These are phyloP conservation scores for Collybiopsis luxurians DNA, from an alignment of 768 basidiomycete species.

Conservation along the genomic window DNA sequence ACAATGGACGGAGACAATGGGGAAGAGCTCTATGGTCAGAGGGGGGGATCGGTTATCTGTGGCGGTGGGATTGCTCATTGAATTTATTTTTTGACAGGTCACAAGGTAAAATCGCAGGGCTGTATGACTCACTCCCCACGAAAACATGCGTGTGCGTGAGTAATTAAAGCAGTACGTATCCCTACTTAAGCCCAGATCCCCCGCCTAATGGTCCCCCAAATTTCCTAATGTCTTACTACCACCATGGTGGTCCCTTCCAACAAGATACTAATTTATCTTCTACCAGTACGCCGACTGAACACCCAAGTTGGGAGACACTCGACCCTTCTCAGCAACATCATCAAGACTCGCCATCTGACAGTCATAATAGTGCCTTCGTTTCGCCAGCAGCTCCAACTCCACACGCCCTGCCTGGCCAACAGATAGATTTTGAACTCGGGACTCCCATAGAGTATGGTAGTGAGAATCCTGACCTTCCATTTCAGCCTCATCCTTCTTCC, in stretches of 20 bases:
- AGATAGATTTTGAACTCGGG: not conserved
- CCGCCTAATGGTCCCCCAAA: not conserved
- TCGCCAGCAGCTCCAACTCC: not conserved
- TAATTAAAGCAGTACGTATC: too few species aligned
- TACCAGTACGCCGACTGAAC: not conserved
- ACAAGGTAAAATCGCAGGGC: too few species aligned
- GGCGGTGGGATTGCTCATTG: too few species aligned
- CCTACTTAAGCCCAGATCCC: too few species aligned
- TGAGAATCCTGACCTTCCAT: not conserved
- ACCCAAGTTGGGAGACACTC: not conserved
- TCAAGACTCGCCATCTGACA: not conserved
- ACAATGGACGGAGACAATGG: too few species aligned
- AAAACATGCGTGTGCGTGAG: too few species aligned
- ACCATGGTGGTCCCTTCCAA: constrained; percentile 1
- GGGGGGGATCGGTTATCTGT: too few species aligned
- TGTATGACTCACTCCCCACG: too few species aligned
- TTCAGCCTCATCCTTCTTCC: not conserved
- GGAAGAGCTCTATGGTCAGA: too few species aligned
- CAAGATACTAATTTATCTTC: not conserved
- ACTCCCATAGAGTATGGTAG: not conserved
- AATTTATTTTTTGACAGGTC: too few species aligned
- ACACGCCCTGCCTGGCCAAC: not conserved
- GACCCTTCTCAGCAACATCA: not conserved
- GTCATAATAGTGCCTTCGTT: not conserved
- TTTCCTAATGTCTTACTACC: constrained; percentile 5